Base-by-base conservation (phyloP, 176 grass and related monocot genomes). In the Eremochloa ophiuroides region DNA sequence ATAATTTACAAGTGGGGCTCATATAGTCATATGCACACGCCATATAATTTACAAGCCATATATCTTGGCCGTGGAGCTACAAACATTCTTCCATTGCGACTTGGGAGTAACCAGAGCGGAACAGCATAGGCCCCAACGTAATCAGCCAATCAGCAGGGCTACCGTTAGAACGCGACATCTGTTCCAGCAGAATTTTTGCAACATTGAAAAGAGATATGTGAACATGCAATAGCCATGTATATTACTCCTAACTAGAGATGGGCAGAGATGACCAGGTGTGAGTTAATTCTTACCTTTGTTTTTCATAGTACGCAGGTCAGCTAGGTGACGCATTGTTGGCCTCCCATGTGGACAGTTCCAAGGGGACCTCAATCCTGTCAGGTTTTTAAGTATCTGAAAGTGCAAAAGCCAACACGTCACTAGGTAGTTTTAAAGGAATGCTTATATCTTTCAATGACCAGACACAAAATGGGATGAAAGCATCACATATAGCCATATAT, bases 331-430 rank as follows among this genome's bases (percentile, higher is more conserved):
- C 96, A 98, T 95, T 43, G 96, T 95, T 79, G 96, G 96, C 91
- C 96, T 95, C 77, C 93, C 93, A 67, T 98, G 96, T 22, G 93
- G 96, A 34, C 96, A 95, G 74, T 95, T 98, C 93, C 96, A 95
- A 53, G 88, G 96, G 72, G 90, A 93, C 79, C 84, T 93, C 48
- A 98, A 83, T 17, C 69, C 83, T 47, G 82, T 91, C 77, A 98
- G 71, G 66, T 91, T 91, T 62, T 75, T 64, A 44, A 95, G 88
- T 93, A 98, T 93, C 92, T 95, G 84, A 85, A 79, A 79, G 40
- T 72, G 27, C 66, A 85, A 88, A 82, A 74, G 59, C 29, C 80
- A 82, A 89, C 7, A 31, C 55, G 15, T 31, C 25, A 75, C 67
- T 59, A 38, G 71, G 33, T 72, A 73, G 53, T 38, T 31, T 58